Base-by-base conservation (phyloP, 2,329 filamentous ascomycete genomes). In the Cercospora sesami region DNA sequence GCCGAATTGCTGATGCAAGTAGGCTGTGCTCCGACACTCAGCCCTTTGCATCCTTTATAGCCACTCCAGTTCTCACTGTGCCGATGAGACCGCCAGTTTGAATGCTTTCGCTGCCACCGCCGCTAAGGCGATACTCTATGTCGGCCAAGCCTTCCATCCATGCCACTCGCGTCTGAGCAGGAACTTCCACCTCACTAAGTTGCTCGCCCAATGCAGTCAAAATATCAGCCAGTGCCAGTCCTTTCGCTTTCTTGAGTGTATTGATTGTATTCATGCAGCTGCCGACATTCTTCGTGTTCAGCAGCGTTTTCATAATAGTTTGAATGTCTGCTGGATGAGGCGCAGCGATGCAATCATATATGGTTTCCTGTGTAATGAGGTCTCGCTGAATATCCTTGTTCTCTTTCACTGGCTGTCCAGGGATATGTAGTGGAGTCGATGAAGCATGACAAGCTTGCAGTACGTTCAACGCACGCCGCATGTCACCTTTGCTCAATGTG, bases 261-360 rank as follows among this genome's bases (percentile, higher is more conserved):
- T 95, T 95, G 79, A 99, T 89, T 0, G 93, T 96, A 67, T 87
- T 90, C 60, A 99, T 84, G 77, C 94, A 97, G 36, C 91, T 92
- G 1, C 91, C 96, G 60, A 99, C 91, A 77, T 99, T 94, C 64
- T 89, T 87, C 1, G 92, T 97, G 64, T 87, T 89, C 30, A 98
- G 86, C 33, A 99, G 85, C 0, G 93, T 96, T 72, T 90, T 86
- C 72, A 94, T 85, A 64, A 99, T 98, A 74, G 91, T 88, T 72
- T 87, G 86, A 76, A 98, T 93, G 75, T 97, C 94, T 26, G 90
- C 88, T 0, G 95, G 95, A 73, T 96, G 94, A 4, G 95, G 95
- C 1, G 94, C 94, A 8, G 95, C 95, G 77, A 99, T 96, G 80
- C 95, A 99, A 80, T 93, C 94, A 84, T 97, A 99, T 76, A 99